Percentiles rank a stretch among this genome's conserved stretches.
phyloP scores from a whole-genome alignment of 2,329 filamentous ascomycete genomes.

The Aspergillus intermedius region DNA sequence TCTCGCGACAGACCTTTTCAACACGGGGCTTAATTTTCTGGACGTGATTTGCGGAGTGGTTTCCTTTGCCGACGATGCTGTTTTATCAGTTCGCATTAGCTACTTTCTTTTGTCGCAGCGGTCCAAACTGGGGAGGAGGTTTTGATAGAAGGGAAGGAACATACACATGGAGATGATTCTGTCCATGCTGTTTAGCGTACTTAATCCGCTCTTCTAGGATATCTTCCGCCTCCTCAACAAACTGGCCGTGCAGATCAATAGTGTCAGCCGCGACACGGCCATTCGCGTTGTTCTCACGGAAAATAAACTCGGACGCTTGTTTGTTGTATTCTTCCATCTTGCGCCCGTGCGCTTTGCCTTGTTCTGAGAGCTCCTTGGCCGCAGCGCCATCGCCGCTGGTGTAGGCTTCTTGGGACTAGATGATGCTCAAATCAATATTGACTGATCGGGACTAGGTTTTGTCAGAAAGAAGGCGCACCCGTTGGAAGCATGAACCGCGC shows the following conservation, averaged over 20 bases:
- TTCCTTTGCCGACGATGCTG: constrained; percentile 87
- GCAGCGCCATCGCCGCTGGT: constrained; percentile 69
- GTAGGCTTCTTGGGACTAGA: constrained; percentile 72
- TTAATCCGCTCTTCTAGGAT: constrained; percentile 81
- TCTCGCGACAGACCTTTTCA: constrained; percentile 74
- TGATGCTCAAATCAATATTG: too few species aligned
- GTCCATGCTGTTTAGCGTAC: constrained; percentile 64
- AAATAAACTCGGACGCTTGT: constrained; percentile 89
- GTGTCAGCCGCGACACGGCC: constrained; percentile 71
- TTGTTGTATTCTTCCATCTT: constrained; percentile 84
- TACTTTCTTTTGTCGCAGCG: neutral
- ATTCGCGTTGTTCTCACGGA: constrained; percentile 83
- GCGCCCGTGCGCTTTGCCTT: constrained; percentile 76
- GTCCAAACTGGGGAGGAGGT: neutral
- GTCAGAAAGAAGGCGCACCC: constrained; percentile 40
- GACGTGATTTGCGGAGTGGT: constrained; percentile 73
- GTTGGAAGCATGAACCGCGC: constrained; percentile 69
- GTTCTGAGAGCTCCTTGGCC: constrained; percentile 77
- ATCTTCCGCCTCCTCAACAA: constrained; percentile 87
- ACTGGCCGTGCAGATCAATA: constrained; percentile 91
- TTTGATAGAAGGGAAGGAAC: constrained; percentile 15
- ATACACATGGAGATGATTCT: constrained; percentile 77
- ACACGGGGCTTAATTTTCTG: constrained; percentile 96
- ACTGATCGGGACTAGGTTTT: too few species aligned
- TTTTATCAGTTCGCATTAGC: neutral